Conservation (phyloP, 257 asterid species). For the Leptodermis oblonga region DNA sequence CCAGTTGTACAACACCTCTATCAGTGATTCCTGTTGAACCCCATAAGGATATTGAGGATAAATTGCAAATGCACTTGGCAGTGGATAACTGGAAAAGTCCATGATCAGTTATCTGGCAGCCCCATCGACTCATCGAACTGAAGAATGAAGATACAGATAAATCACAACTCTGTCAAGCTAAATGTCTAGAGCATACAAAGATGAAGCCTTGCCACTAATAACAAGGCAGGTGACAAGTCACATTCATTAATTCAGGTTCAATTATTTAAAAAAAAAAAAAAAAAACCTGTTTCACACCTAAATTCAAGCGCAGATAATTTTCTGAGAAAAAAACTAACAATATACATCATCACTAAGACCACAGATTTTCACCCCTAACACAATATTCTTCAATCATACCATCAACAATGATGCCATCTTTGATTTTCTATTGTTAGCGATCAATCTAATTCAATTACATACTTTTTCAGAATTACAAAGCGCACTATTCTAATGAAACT, state of each 20-base stretch:
- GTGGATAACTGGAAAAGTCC: slow-evolving; percentile 63
- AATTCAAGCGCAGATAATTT: background rate
- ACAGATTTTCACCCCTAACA: no score
- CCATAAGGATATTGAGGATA: slow-evolving; percentile 80
- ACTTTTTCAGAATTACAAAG: no score
- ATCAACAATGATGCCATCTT: background rate
- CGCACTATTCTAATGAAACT: no score
- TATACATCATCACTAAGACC: background rate
- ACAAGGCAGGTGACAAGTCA: background rate
- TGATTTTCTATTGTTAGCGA: background rate
- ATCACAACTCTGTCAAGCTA: slow-evolving; percentile 15
- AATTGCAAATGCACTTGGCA: slow-evolving; percentile 69
- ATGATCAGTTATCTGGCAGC: slow-evolving; percentile 81
- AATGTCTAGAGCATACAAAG: background rate
- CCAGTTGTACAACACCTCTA: slow-evolving; percentile 68
- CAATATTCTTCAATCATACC: background rate
- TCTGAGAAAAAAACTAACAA: background rate
- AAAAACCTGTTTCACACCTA: background rate
- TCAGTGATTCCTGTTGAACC: slow-evolving; percentile 75
- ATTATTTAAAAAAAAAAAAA: no score
- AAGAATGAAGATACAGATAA: slow-evolving; percentile 7
- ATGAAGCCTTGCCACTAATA: background rate
- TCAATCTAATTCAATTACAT: background rate
- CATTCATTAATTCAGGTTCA: no score
- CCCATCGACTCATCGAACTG: slow-evolving; percentile 96